Evolutionary conservation across 2,329 filamentous ascomycete genomes (phyloP).

Genomic region (Moelleriella libera): DNA sequence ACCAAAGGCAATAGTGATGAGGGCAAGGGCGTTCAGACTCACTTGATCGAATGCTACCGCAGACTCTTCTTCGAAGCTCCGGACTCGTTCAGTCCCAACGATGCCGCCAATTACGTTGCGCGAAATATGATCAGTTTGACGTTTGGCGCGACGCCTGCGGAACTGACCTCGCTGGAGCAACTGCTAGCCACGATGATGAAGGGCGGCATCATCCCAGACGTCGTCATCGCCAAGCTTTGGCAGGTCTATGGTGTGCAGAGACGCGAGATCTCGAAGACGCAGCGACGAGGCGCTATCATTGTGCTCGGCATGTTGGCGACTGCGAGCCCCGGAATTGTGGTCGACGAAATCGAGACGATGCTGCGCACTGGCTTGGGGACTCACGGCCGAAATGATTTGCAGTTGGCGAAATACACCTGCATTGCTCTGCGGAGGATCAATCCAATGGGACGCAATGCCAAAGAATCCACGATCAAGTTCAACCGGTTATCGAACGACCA

Average conservation of each 20-base stretch:
- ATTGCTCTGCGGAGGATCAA: conserved; percentile 86
- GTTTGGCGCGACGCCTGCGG: conserved; percentile 86
- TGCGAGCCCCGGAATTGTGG: conserved; percentile 82
- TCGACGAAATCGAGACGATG: conserved; percentile 91
- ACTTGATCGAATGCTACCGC: conserved; percentile 94
- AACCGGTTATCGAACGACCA: conserved; percentile 85
- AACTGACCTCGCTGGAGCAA: conserved; percentile 90
- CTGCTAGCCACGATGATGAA: conserved; percentile 97
- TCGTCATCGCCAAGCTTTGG: conserved; percentile 87
- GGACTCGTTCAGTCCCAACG: conserved; percentile 72
- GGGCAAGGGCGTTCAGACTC: conserved; percentile 92
- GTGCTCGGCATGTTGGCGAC: conserved; percentile 93
- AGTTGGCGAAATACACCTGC: conserved; percentile 89
- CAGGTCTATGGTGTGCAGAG: conserved; percentile 93
- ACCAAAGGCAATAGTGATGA: conserved; percentile 99
- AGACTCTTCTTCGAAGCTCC: conserved; percentile 93
- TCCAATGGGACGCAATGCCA: conserved; percentile 65
- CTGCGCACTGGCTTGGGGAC: conserved; percentile 75
- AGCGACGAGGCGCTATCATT: conserved; percentile 87
- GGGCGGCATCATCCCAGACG: conserved; percentile 68
- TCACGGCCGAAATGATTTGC: conserved; percentile 68
- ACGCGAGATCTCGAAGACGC: conserved; percentile 81
- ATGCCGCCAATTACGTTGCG: conserved; percentile 88
- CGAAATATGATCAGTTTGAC: conserved; percentile 99
- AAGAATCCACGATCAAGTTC: conserved; percentile 53